A percentile compares a stretch with the other conserved stretches of the same genome.
Evolutionary conservation across 345 rosid species (phyloP).

Genomic region (Clarkia xantiana): DNA sequence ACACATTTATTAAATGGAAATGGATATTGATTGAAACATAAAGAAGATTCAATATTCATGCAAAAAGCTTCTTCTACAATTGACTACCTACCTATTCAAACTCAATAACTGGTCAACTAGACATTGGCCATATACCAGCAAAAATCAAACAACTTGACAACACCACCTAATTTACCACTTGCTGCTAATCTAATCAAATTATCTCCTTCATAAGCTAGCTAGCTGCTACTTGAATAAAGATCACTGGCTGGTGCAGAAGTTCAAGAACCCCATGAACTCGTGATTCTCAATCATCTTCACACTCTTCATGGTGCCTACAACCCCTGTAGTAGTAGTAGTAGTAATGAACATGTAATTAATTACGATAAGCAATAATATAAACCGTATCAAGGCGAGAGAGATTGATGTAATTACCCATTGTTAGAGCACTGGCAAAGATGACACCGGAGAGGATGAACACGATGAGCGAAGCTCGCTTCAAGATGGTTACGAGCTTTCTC

Average conservation of each 20-base stretch:
- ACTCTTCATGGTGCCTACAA: conserved; percentile 47
- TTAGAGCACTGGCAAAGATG: conserved; percentile 69
- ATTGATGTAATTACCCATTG: conserved; percentile 38
- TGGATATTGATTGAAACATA: too few relatives aligned
- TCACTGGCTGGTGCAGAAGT: conserved; percentile 61
- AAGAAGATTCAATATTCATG: too few relatives aligned
- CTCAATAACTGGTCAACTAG: too few relatives aligned
- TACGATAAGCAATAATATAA: not conserved
- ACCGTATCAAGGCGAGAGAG: not conserved
- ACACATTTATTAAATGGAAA: too few relatives aligned
- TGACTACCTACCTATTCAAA: too few relatives aligned
- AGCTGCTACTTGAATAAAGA: not conserved
- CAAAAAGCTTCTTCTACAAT: too few relatives aligned
- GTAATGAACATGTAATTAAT: not conserved
- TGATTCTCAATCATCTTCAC: conserved; percentile 49
- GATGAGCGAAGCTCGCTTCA: conserved; percentile 51
- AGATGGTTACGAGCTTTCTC: conserved; percentile 39
- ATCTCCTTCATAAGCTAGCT: too few relatives aligned
- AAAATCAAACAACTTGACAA: too few relatives aligned
- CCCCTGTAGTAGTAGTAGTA: conserved; percentile 27
- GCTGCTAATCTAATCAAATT: too few relatives aligned
- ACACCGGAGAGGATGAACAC: conserved; percentile 73
- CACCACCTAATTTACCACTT: conserved; percentile 10
- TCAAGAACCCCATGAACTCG: conserved; percentile 81
- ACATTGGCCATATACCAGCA: too few relatives aligned